Percentiles rank a stretch among this genome's conserved stretches.
phyloP scores from a whole-genome alignment of 2,329 filamentous ascomycete genomes.

The Stachybotrys chartarum region DNA sequence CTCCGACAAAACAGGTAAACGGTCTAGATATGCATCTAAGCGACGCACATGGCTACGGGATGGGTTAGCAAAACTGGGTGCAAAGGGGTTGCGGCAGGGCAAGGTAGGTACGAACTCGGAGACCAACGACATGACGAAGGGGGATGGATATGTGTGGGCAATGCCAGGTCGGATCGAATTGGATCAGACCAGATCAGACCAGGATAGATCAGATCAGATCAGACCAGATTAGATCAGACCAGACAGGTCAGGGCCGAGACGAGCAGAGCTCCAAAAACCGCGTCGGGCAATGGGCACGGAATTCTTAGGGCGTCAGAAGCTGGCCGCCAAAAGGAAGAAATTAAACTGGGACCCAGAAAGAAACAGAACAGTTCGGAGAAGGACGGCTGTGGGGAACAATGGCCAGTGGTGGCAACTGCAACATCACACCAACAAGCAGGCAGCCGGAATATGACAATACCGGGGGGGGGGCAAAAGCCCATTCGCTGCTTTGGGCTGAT shows the following conservation, averaged over 20 bases:
- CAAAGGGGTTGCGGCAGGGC: neutral
- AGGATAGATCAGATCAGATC: no score
- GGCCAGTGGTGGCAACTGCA: neutral
- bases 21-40: constrained; percentile 59
- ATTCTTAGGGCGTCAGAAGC: neutral
- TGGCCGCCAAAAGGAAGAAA: neutral
- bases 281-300: neutral
- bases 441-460: neutral
- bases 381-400: neutral
- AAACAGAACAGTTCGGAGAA: neutral
- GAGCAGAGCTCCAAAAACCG: neutral
- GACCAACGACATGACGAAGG: constrained; percentile 17
- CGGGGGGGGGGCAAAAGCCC: neutral
- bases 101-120: constrained; percentile 17
- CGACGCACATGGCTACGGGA: constrained; percentile 49
- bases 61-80: constrained; percentile 7
- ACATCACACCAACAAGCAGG: neutral
- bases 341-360: neutral
- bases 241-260: neutral
- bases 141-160: neutral
- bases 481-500: neutral
- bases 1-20: constrained; percentile 38
- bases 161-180: neutral
- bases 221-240: neutral
- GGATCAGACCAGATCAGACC: neutral